Percentiles rank a stretch among this genome's conserved stretches.
Evolutionary conservation across 768 basidiomycete genomes (phyloP).

Genomic region (Podaxis sp.): DNA sequence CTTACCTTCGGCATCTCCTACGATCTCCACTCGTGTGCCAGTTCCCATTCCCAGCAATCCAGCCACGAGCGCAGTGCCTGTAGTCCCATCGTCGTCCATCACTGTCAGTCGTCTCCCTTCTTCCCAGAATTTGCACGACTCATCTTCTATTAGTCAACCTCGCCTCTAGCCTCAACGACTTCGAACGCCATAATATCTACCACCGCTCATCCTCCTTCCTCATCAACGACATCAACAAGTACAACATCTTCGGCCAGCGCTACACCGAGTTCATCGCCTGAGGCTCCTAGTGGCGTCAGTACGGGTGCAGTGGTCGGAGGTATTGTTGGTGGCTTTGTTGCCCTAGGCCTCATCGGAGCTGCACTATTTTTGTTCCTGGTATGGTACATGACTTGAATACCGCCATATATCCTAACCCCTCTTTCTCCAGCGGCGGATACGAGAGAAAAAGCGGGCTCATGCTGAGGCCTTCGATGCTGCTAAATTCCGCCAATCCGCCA

Average conservation of each 20-base stretch:
- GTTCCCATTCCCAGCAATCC: background rate
- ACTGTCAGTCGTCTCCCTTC: background rate
- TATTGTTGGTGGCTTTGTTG: conserved; percentile 10
- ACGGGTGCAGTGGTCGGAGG: conserved; percentile 12
- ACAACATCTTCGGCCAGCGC: background rate
- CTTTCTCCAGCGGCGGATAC: background rate
- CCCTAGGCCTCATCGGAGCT: conserved; percentile 10
- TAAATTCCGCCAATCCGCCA: conserved; percentile 20
- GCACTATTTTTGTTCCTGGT: conserved; percentile 11
- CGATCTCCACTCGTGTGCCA: background rate
- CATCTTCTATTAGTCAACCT: background rate
- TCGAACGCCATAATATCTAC: background rate
- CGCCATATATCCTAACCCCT: background rate
- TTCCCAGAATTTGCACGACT: background rate
- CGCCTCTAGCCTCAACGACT: background rate
- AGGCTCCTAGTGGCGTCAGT: background rate
- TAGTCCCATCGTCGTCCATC: background rate
- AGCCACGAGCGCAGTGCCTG: background rate
- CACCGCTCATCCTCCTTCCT: background rate
- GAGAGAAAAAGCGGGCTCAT: conserved; percentile 3
- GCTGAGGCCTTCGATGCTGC: conserved; percentile 14
- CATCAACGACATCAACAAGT: background rate
- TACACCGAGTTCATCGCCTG: background rate
- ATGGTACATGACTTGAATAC: background rate
- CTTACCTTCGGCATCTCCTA: background rate